These are phyloP conservation scores for Gynandropsis gynandra DNA, from an alignment of 345 rosid species.

Conservation along the genomic window DNA sequence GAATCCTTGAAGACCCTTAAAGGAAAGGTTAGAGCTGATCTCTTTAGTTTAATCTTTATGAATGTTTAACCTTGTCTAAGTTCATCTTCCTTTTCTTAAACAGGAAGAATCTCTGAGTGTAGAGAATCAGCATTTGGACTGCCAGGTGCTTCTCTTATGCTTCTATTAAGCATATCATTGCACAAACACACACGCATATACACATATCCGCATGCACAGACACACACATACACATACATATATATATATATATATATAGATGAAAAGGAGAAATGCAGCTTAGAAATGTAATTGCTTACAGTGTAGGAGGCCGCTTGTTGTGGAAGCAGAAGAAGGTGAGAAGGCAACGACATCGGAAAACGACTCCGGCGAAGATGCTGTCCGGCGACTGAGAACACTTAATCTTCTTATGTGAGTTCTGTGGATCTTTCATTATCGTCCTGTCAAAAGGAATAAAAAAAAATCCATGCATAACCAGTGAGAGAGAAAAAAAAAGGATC, in stretches of 20 bases:
- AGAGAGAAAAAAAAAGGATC: too few species aligned
- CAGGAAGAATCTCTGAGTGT: constrained; percentile 17
- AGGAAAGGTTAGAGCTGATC: constrained; percentile 17
- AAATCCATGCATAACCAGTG: too few species aligned
- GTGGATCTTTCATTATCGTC: too few species aligned
- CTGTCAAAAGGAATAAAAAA: too few species aligned
- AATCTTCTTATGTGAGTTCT: constrained; percentile 15
- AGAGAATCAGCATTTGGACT: constrained; percentile 11
- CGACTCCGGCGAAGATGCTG: constrained; percentile 6
- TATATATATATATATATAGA: not conserved
- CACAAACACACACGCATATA: too few species aligned
- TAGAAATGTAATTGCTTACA: constrained; percentile 15
- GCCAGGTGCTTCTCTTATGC: constrained; percentile 17
- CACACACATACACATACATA: too few species aligned
- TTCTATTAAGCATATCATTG: not conserved
- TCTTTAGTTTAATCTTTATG: too few species aligned
- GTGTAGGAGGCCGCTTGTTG: constrained; percentile 10
- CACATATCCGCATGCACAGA: too few species aligned
- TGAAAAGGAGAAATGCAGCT: not conserved
- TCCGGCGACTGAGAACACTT: constrained; percentile 18
- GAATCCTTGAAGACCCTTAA: constrained; percentile 7
- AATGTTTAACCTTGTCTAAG: not conserved
- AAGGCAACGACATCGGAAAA: constrained; percentile 18
- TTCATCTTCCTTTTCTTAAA: constrained; percentile 11
- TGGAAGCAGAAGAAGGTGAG: not conserved